Percentiles rank a stretch among this genome's conserved stretches.
Evolutionary conservation across 768 basidiomycete species (phyloP).

Genomic region (Leccinum uliginosum): DNA sequence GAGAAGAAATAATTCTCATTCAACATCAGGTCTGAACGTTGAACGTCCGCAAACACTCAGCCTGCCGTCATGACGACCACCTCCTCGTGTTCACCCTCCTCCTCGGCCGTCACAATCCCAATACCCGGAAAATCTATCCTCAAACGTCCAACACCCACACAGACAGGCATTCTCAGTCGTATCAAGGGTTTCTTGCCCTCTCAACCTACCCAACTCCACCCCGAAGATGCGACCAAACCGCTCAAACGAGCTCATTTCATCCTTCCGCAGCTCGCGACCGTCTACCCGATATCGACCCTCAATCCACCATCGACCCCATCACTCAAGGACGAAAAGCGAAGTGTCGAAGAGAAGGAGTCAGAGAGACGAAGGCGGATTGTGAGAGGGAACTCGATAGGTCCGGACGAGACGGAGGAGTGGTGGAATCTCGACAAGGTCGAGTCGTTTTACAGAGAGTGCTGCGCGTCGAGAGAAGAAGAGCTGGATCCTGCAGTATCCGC

Average conservation of each 20-base stretch:
- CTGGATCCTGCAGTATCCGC: slow-evolving; percentile 61
- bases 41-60: background rate
- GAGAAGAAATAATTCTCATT: background rate
- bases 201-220: slow-evolving; percentile 31
- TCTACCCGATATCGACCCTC: slow-evolving; percentile 85
- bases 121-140: slow-evolving; percentile 79
- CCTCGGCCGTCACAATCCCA: slow-evolving; percentile 76
- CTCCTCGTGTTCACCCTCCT: slow-evolving; percentile 62
- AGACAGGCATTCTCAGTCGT: slow-evolving; percentile 66
- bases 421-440: slow-evolving; percentile 48
- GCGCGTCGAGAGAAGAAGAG: slow-evolving; percentile 64
- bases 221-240: slow-evolving; percentile 51
- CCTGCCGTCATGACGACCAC: slow-evolving; percentile 18
- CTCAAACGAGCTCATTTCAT: slow-evolving; percentile 91
- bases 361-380: slow-evolving; percentile 68
- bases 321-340: slow-evolving; percentile 75
- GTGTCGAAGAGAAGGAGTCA: slow-evolving; percentile 71
- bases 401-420: slow-evolving; percentile 50
- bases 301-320: slow-evolving; percentile 81
- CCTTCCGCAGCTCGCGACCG: slow-evolving; percentile 75
- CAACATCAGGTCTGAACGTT: background rate
- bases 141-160: slow-evolving; percentile 67
- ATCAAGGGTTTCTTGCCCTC: slow-evolving; percentile 69
- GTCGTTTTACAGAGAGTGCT: slow-evolving; percentile 84
- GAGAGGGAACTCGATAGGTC: slow-evolving; percentile 43